A percentile compares a stretch with the other conserved stretches of the same genome.
Conservation (phyloP, 257 asterid genomes). For the Asclepias syriaca region DNA sequence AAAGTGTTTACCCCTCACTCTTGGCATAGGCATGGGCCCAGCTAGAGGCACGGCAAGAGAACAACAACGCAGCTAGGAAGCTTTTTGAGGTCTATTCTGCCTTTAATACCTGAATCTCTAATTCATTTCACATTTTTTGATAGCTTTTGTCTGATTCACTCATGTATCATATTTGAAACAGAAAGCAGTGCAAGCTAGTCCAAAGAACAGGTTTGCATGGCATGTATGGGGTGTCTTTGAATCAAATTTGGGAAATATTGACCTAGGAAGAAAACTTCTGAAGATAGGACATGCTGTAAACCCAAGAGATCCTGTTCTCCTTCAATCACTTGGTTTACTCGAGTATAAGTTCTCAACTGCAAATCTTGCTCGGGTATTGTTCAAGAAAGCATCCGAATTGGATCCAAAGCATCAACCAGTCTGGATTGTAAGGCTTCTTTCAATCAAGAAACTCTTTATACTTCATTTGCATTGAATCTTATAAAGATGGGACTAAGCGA, state of each 20-base stretch:
- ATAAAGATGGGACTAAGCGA: background rate
- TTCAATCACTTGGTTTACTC: conserved; percentile 78
- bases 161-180: conserved; percentile 19
- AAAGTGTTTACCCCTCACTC: conserved; percentile 2
- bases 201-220: conserved; percentile 96
- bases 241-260: conserved; percentile 58
- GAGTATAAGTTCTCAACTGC: conserved; percentile 74
- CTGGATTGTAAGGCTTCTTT: conserved; percentile 66
- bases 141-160: background rate
- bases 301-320: conserved; percentile 93
- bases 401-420: conserved; percentile 93
- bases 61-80: conserved; percentile 47
- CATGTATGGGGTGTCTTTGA: conserved; percentile 99
- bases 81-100: conserved; percentile 63
- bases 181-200: conserved; percentile 97
- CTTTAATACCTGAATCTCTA: conserved; percentile 1
- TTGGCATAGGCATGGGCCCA: conserved; percentile 91
- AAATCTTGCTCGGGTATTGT: conserved; percentile 67
- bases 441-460: background rate
- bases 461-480: background rate
- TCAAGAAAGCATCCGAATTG: conserved; percentile 71
- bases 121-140: background rate
- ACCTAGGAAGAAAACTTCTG: conserved; percentile 77
- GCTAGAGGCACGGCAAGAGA: conserved; percentile 82
- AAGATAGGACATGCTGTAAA: conserved; percentile 83